Evolutionary conservation across 495 filamentous ascomycete species (phyloP).

Genomic region (Xylaria telfairii): DNA sequence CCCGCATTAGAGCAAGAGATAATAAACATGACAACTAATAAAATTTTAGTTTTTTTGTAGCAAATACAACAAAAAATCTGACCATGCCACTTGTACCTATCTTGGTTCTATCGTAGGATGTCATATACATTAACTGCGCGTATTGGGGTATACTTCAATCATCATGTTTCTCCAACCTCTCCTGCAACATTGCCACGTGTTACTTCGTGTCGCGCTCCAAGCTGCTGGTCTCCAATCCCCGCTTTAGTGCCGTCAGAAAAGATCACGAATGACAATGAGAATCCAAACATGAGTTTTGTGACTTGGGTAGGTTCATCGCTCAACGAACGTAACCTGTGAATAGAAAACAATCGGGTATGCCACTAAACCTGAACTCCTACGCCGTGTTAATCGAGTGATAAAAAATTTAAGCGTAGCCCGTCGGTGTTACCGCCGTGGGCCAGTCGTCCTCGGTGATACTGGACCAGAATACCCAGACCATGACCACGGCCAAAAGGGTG

Average conservation of each 20-base stretch:
- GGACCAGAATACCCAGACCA: constrained; percentile 95
- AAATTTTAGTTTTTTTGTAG: not conserved
- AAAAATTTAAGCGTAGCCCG: constrained; percentile 38
- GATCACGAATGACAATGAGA: constrained; percentile 31
- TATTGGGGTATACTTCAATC: constrained; percentile 39
- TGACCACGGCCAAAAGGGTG: constrained; percentile 79
- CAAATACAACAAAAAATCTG: not conserved
- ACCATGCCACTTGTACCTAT: constrained; percentile 22
- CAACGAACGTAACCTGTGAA: constrained; percentile 31
- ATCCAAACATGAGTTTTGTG: constrained; percentile 22
- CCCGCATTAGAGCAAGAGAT: not conserved
- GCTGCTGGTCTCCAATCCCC: constrained; percentile 21
- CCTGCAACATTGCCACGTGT: constrained; percentile 25
- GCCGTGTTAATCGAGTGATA: constrained; percentile 33
- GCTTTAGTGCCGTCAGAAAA: constrained; percentile 15
- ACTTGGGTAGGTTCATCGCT: constrained; percentile 29
- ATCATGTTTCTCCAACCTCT: constrained; percentile 22
- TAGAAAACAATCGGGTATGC: constrained; percentile 45
- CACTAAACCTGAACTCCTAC: constrained; percentile 37
- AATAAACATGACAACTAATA: not conserved
- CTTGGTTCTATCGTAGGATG: constrained; percentile 43
- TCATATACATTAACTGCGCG: constrained; percentile 48
- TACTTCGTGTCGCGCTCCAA: constrained; percentile 34
- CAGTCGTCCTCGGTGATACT: constrained; percentile 99
- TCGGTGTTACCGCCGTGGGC: constrained; percentile 61